Percentiles rank a stretch among this genome's conserved stretches.
Evolutionary conservation across 1,284 basidiomycete genomes (phyloP).

Genomic region (Cystobasidium pallidum): DNA sequence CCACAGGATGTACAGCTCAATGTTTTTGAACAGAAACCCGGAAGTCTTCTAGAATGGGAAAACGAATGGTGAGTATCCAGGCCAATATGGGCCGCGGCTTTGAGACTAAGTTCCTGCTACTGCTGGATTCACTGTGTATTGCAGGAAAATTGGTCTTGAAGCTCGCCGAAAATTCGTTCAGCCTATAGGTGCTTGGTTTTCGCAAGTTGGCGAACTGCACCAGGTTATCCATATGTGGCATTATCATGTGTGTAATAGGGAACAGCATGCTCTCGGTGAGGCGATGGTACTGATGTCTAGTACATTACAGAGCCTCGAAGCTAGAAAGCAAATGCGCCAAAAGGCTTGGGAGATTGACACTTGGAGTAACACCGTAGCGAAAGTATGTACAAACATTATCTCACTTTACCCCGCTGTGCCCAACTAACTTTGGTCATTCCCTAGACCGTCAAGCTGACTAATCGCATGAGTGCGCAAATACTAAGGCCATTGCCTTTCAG

Average conservation of each 20-base stretch:
- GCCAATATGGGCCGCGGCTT: not conserved
- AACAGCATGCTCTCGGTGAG: not conserved
- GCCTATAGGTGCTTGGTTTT: slow-evolving; percentile 92
- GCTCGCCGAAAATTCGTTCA: slow-evolving; percentile 56
- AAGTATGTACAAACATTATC: too few relatives aligned
- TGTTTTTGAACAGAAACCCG: slow-evolving; percentile 63
- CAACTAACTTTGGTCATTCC: slow-evolving; percentile 31
- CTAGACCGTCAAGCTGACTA: slow-evolving; percentile 79
- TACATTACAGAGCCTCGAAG: slow-evolving; percentile 83
- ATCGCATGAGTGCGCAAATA: slow-evolving; percentile 76
- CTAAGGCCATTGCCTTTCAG: slow-evolving; percentile 74
- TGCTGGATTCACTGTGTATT: slow-evolving; percentile 59
- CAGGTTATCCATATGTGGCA: slow-evolving; percentile 53
- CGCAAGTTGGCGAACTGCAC: slow-evolving; percentile 84
- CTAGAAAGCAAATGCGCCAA: slow-evolving; percentile 78
- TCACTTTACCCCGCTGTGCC: too few relatives aligned
- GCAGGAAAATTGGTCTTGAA: slow-evolving; percentile 75
- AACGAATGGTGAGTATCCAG: slow-evolving; percentile 68
- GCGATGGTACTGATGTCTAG: slow-evolving; percentile 66
- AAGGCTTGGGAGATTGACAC: slow-evolving; percentile 89
- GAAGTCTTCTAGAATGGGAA: slow-evolving; percentile 90
- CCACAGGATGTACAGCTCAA: not conserved
- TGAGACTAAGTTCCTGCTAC: not conserved
- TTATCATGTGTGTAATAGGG: too few relatives aligned
- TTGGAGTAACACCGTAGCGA: slow-evolving; percentile 90